Evolutionary conservation across 2,329 filamentous ascomycete genomes (phyloP).

Genomic region (Grosmannia clavigera): DNA sequence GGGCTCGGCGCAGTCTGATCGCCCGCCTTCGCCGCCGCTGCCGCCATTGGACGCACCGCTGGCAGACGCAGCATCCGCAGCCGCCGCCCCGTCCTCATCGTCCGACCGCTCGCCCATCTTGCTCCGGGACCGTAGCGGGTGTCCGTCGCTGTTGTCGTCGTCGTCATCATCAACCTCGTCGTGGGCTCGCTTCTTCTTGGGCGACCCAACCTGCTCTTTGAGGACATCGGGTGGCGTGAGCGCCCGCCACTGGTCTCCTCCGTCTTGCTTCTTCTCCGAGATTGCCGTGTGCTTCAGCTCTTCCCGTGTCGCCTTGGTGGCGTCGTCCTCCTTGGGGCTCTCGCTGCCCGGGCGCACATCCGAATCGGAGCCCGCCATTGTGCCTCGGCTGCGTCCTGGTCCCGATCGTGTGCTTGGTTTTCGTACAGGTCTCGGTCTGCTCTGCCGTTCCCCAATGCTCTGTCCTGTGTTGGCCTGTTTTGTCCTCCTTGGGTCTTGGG

Average conservation of each 20-base stretch:
- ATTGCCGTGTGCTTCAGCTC: slow-evolving; percentile 54
- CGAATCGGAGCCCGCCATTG: slow-evolving; percentile 5
- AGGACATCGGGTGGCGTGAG: slow-evolving; percentile 20
- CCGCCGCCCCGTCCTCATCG: neutral
- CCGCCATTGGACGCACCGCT: neutral
- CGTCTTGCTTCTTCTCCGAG: slow-evolving; percentile 30
- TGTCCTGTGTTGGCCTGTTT: no score
- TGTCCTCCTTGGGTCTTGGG: no score
- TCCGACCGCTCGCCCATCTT: slow-evolving; percentile 30
- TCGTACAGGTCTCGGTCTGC: no score
- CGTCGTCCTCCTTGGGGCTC: slow-evolving; percentile 41
- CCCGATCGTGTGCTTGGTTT: neutral
- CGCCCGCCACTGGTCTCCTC: neutral
- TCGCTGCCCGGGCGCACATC: slow-evolving; percentile 18
- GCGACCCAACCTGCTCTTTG: slow-evolving; percentile 42
- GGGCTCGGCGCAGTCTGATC: slow-evolving; percentile 43
- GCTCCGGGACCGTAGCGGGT: slow-evolving; percentile 24
- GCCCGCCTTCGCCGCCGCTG: slow-evolving; percentile 18
- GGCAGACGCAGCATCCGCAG: neutral
- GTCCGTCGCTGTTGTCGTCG: slow-evolving; percentile 26
- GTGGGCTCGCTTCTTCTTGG: slow-evolving; percentile 54
- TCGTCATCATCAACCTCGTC: slow-evolving; percentile 45
- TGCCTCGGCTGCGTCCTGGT: neutral
- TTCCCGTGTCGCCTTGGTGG: slow-evolving; percentile 49
- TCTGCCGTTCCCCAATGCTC: no score